Base-by-base conservation (phyloP, 345 rosid genomes). In the Moricandia moricandioides region DNA sequence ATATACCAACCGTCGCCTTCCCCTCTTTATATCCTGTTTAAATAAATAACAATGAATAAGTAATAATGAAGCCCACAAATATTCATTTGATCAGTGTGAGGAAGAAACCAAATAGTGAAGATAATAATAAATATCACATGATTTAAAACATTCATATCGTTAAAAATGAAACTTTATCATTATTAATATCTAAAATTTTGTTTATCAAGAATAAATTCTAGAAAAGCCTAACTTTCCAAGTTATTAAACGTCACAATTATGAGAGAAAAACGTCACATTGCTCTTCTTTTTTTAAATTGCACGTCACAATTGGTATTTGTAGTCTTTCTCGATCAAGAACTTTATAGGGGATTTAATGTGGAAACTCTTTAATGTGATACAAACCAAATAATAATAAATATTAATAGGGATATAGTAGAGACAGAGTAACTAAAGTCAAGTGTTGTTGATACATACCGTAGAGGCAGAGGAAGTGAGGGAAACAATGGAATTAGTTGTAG, bases 401-500 rank as follows among this genome's bases (percentile, higher is more conserved):
- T 5, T 34, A 33, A 18, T 71, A 17, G 24, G 17, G 33, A 52
- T 10, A 0, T 18, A 70, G 61, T 54, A 77, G 70, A 65, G 72
- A 70, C 62, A 71, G 67, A 71, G 72, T 4, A 72, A 39, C 14
- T 65, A 8, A 21, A 58, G 58, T 59, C 26, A 72, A 71, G 14
- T 17, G 62, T 64, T 8, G 54, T 1, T 27, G 3, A 51, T 29
- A 60, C 69, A 51, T 90, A 90, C 96, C 96, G 87, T 82, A 0
- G 88, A 60, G 51, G 96, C 91, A 9, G 96, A 91, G 59, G 95
- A 90, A 43, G 96, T 76, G 56, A 90, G 85, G 58, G 93, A 90
- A 77, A 90, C 73, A 58, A 74, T 65, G 87, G 75, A 56, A 65
- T 40, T 65, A 30, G 70, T 78, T 1, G 96, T 67, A 59, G 78